Percentiles rank a stretch among this genome's conserved stretches.
phyloP scores from a whole-genome alignment of 2,329 filamentous ascomycete genomes.

The Botrytis deweyae region DNA sequence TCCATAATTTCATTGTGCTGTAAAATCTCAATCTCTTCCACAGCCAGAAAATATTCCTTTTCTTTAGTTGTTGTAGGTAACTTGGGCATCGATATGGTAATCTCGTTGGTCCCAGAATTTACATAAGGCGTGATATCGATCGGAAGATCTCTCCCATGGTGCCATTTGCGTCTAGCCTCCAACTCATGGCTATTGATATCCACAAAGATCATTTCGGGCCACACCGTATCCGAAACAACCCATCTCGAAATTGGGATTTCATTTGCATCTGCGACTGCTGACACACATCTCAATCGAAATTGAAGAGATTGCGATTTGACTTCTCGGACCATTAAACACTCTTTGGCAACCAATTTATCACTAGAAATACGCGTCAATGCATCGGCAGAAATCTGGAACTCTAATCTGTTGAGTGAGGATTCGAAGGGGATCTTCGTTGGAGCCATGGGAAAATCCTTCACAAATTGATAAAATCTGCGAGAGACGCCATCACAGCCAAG shows the following conservation, averaged over 20 bases:
- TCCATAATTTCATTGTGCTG: slow-evolving; percentile 46
- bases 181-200: slow-evolving; percentile 60
- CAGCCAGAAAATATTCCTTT: slow-evolving; percentile 59
- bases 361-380: slow-evolving; percentile 32
- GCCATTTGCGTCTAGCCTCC: slow-evolving; percentile 61
- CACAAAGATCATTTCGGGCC: slow-evolving; percentile 71
- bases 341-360: slow-evolving; percentile 27
- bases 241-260: slow-evolving; percentile 51
- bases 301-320: slow-evolving; percentile 53
- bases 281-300: slow-evolving; percentile 69
- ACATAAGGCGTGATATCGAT: slow-evolving; percentile 65
- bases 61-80: slow-evolving; percentile 39
- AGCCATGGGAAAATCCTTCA: slow-evolving; percentile 50
- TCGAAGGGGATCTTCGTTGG: slow-evolving; percentile 43
- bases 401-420: slow-evolving; percentile 41
- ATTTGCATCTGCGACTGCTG: slow-evolving; percentile 30
- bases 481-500: slow-evolving; percentile 33
- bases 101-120: slow-evolving; percentile 25
- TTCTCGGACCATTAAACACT: slow-evolving; percentile 39
- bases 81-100: slow-evolving; percentile 31
- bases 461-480: slow-evolving; percentile 52
- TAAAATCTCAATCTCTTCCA: slow-evolving; percentile 68
- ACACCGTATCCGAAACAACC: slow-evolving; percentile 62
- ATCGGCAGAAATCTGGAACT: slow-evolving; percentile 36
- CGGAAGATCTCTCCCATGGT: slow-evolving; percentile 74